Percentiles rank a stretch among this genome's conserved stretches.
Conservation (phyloP, 306 rosid genomes). For the Alnus rubra region DNA sequence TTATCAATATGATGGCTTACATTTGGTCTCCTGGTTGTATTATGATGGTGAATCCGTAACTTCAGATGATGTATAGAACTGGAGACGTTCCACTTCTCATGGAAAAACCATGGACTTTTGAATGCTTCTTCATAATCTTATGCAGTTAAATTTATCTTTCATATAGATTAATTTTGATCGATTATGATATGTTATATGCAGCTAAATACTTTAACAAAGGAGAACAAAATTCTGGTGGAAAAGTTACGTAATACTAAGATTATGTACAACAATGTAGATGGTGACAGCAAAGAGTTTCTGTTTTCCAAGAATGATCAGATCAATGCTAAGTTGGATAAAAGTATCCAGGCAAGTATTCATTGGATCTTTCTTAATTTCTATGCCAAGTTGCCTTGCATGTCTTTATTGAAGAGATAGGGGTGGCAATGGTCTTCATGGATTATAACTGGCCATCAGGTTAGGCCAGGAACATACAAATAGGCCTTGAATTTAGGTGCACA, state of each 20-base stretch:
- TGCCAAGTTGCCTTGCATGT: conserved; percentile 3
- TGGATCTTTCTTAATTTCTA: conserved; percentile 18
- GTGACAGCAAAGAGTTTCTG: conserved; percentile 41
- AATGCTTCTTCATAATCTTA: conserved; percentile 12
- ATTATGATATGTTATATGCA: conserved; percentile 41
- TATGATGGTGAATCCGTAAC: not conserved
- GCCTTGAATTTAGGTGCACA: not conserved
- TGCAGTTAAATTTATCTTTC: not conserved
- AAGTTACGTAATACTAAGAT: conserved; percentile 39
- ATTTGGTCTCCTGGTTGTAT: not conserved
- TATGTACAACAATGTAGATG: conserved; percentile 35
- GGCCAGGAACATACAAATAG: not conserved
- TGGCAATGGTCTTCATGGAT: not conserved
- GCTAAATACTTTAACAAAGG: conserved; percentile 53
- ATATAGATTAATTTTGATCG: not conserved
- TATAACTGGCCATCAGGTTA: not conserved
- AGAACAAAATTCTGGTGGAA: conserved; percentile 52
- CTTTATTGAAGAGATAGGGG: not conserved
- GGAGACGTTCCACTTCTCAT: conserved; percentile 8
- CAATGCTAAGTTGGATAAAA: conserved; percentile 42
- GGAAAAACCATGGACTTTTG: conserved; percentile 5
- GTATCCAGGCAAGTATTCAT: conserved; percentile 75
- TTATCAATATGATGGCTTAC: not conserved
- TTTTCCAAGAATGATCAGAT: conserved; percentile 43
- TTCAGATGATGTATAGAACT: not conserved